Base-by-base conservation (phyloP, 139 green algal genomes). In the Auxenochlorella pyrenoidosa region DNA sequence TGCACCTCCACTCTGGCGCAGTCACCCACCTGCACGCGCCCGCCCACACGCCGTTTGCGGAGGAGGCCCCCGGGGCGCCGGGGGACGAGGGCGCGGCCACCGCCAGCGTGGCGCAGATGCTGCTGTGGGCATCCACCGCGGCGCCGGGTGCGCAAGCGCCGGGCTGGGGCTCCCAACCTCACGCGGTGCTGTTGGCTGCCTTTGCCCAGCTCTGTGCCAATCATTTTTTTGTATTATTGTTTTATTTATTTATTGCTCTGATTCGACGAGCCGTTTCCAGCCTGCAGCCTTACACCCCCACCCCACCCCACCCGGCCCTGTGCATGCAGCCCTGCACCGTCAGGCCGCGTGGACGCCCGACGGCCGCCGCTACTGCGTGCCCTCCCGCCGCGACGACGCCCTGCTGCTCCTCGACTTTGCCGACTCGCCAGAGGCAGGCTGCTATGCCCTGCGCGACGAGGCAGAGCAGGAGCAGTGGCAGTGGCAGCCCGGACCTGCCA, bases 11-110 rank as follows among this genome's bases (percentile, higher is more conserved):
- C 34, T 38, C 36, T 24, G 34, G 58, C 22, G 32, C 36, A 10
- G 40, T 92, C 70, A 92, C 89, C 0, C 89, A 92, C 84, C 68
- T 92, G n/a, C 85, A 92, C 63, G 89, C 89, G 18, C 89, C 89
- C 38, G 66, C 85, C 13, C 80, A 90, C 36, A 24, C 79, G 0
- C 36, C 30, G 5, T 87, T 73, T 28, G 58, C 75, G 24, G 85
- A 85, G 41, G 58, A 83, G 41, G 44, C 51, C 5, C 54, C 41
- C 6, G 66, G 71, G 51, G 2, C 66, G 36, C 82, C 28, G 41
- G 16, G 22, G 21, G 34, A 75, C 36, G 58, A 54, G 18, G 40
- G 84, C 30, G 84, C 43, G 1, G 72, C 40, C 32, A 38, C 40
- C 10, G 54, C 75, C 58, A 73, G 54, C 40, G 84, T 54, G 32